Conservation (phyloP, 1,284 basidiomycete species). For the Boletus calvinii region DNA sequence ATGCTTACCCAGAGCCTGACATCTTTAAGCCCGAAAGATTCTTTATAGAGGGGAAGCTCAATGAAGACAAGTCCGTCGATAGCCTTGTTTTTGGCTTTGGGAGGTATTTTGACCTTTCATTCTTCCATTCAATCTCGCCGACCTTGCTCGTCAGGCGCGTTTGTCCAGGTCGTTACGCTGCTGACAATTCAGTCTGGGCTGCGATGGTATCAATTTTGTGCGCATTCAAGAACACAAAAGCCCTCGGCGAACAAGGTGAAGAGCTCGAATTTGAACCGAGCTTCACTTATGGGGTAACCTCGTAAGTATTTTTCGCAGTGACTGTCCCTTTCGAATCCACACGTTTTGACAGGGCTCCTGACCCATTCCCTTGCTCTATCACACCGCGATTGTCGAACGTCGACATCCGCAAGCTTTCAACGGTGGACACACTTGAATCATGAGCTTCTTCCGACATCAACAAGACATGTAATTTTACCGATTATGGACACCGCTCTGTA, state of each 20-base stretch:
- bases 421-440: neutral
- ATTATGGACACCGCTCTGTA: neutral
- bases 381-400: slow-evolving; percentile 3
- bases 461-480: neutral
- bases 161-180: slow-evolving; percentile 30
- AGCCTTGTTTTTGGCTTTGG: slow-evolving; percentile 46
- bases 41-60: slow-evolving; percentile 19
- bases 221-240: slow-evolving; percentile 23
- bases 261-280: slow-evolving; percentile 19
- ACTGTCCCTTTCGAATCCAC: neutral
- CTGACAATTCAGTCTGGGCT: slow-evolving; percentile 29
- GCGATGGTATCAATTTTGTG: slow-evolving; percentile 23
- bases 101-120: slow-evolving; percentile 18
- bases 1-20: slow-evolving; percentile 39
- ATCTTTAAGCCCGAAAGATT: slow-evolving; percentile 46
- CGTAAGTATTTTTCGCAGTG: slow-evolving; percentile 6
- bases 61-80: slow-evolving; percentile 36
- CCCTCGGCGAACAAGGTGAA: slow-evolving; percentile 15
- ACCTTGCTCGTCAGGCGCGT: slow-evolving; percentile 13
- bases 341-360: slow-evolving; percentile 17
- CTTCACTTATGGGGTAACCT: slow-evolving; percentile 17
- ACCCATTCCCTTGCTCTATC: slow-evolving; percentile 25
- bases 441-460: neutral
- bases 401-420: slow-evolving; percentile 4
- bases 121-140: neutral